Conservation (phyloP, 306 rosid species). For the Cotoneaster glaucophyllus region DNA sequence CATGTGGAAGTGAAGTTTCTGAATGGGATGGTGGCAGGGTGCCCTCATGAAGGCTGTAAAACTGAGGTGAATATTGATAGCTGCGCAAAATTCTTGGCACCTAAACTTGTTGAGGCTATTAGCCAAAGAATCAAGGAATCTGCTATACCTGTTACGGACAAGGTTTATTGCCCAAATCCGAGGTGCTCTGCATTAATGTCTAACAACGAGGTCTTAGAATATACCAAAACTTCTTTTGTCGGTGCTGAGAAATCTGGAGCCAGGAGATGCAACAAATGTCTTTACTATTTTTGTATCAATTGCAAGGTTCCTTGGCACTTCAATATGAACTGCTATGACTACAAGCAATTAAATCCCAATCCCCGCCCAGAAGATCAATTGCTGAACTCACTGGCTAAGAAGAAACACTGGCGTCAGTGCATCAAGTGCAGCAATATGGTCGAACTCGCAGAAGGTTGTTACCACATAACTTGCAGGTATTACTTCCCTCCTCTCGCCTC, state of each 20-base stretch:
- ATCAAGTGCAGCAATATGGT: constrained; percentile 68
- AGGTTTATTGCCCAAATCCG: constrained; percentile 69
- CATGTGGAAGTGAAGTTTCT: constrained; percentile 75
- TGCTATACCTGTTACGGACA: constrained; percentile 53
- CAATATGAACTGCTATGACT: constrained; percentile 37
- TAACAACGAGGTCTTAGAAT: constrained; percentile 44
- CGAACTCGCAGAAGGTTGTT: constrained; percentile 84
- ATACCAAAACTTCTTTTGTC: constrained; percentile 27
- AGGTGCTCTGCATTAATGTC: constrained; percentile 67
- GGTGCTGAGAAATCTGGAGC: constrained; percentile 25
- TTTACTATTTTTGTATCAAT: constrained; percentile 51
- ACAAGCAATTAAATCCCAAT: constrained; percentile 35
- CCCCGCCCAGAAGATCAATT: constrained; percentile 47
- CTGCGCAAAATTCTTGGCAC: constrained; percentile 57
- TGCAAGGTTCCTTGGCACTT: constrained; percentile 84
- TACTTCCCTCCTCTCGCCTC: constrained; percentile 4
- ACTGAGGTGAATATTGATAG: constrained; percentile 48
- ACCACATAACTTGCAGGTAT: constrained; percentile 91
- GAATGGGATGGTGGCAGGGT: constrained; percentile 51
- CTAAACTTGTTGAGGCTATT: constrained; percentile 45
- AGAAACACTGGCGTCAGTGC: constrained; percentile 69
- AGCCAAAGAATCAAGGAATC: constrained; percentile 54
- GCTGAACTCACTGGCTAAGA: constrained; percentile 53
- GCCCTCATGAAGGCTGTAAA: constrained; percentile 66
- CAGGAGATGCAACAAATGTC: constrained; percentile 64